A percentile compares a stretch with the other conserved stretches of the same genome.
phyloP scores from a whole-genome alignment of 1,284 basidiomycete species.

The Heliocybe sulcata region DNA sequence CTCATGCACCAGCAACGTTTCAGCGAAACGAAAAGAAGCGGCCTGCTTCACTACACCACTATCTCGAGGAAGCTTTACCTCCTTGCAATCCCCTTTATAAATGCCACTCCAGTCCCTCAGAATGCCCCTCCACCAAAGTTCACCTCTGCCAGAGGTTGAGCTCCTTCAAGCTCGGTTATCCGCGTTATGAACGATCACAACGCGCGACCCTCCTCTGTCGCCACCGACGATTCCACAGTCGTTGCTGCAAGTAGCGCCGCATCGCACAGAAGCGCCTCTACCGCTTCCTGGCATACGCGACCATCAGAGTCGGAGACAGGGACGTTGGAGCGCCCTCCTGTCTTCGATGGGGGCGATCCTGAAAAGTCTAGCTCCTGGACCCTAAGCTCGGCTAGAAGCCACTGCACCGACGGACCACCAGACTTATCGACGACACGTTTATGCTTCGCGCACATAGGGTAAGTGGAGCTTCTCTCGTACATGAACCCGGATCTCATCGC shows the following conservation, averaged over 20 bases:
- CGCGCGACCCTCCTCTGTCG: neutral
- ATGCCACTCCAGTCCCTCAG: neutral
- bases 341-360: neutral
- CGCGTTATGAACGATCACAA: neutral
- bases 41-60: neutral
- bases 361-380: neutral
- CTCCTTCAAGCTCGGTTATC: neutral
- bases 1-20: neutral
- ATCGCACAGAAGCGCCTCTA: neutral
- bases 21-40: slow-evolving; percentile 1
- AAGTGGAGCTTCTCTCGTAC: slow-evolving; percentile 1
- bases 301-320: neutral
- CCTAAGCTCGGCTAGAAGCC: neutral
- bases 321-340: neutral
- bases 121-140: neutral
- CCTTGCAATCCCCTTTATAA: neutral
- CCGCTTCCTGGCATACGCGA: neutral
- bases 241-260: neutral
- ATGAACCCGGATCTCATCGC: slow-evolving; percentile 4
- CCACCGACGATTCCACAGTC: neutral
- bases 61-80: neutral
- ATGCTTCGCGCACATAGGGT: slow-evolving; percentile 24
- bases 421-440: slow-evolving; percentile 15
- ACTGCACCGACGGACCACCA: neutral
- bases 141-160: neutral